Evolutionary conservation across 2,329 filamentous ascomycete genomes (phyloP).

Genomic region (Volutella citrinella): DNA sequence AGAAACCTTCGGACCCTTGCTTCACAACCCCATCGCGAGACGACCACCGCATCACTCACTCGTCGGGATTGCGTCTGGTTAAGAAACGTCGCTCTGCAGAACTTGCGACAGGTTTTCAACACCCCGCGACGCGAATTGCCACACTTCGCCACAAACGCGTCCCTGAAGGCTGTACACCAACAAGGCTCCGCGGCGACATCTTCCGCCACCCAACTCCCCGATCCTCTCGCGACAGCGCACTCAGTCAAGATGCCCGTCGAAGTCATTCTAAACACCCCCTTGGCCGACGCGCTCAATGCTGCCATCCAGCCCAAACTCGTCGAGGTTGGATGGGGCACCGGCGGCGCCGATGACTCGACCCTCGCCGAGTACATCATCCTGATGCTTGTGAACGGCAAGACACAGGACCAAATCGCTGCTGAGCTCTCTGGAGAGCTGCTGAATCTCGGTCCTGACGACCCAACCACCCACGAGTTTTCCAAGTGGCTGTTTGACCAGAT

Average conservation of each 20-base stretch:
- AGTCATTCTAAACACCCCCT: constrained; percentile 71
- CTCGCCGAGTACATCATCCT: constrained; percentile 95
- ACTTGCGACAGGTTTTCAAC: no score
- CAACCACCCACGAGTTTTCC: constrained; percentile 78
- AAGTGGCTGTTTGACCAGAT: constrained; percentile 93
- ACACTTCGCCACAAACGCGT: constrained; percentile 20
- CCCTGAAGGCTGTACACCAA: constrained; percentile 14
- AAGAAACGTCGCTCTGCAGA: no score
- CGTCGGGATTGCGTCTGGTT: no score
- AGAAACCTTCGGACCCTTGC: constrained; percentile 19
- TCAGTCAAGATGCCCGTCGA: constrained; percentile 68
- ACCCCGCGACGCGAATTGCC: constrained; percentile 27
- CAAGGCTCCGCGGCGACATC: constrained; percentile 14
- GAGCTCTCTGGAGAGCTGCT: constrained; percentile 89
- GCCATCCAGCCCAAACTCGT: constrained; percentile 88
- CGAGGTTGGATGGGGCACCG: constrained; percentile 88
- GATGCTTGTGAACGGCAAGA: constrained; percentile 95
- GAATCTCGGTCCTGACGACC: constrained; percentile 76
- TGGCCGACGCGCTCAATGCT: constrained; percentile 78
- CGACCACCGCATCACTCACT: constrained; percentile 14
- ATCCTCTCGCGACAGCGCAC: constrained; percentile 9
- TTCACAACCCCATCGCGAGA: constrained; percentile 16
- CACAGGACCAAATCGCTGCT: constrained; percentile 80
- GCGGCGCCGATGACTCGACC: constrained; percentile 72
- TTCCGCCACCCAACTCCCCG: constrained; percentile 18